Base-by-base conservation (phyloP, 2,329 filamentous ascomycete species). In the Arthrobotrys pseudoclavata region DNA sequence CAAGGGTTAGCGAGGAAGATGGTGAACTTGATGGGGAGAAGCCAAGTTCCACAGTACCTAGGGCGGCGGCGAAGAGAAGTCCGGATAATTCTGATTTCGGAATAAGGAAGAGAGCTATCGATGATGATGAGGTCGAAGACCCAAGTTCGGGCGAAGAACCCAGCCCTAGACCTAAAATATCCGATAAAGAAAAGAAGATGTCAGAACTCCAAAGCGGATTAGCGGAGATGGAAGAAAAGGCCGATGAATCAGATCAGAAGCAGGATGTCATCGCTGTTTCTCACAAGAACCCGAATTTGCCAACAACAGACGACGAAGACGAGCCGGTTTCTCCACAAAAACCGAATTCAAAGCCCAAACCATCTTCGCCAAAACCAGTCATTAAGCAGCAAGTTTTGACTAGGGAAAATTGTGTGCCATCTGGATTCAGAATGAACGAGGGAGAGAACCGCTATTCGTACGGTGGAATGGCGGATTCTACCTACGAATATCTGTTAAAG, bases 401-500 rank as follows among this genome's bases (percentile, higher is more conserved):
- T 4, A 81, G 84, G 34, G 84, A 2, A 85, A 83, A 82, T 13
- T 75, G 70, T 61, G 34, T 75, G 6, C 66, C 63, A 12, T 50
- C 70, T 45, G 76, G 70, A 10, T 79, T 75, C 29, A 24, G 34
- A 29, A 68, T 69, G 63, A 75, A 81, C 22, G 71, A 67, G 24
- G 74, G 34, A 22, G 79, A 80, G 47, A 81, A 80, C 20, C 80
- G 79, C 72, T 89, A 87, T 81, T 86, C 88, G 69, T 88, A 91
- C 86, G 90, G 89, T 69, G 90, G 89, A 52, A 87, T 86, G 69
- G 88, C 91, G 81, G 90, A 92, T 81, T 91, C 90, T n/a, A 87
- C 89, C 0, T 92, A 92, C 80, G 90, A 92, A 79, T 92, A 92
- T 81, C 90, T 91, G 79, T 86, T 89, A 70, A 91, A 91, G 82